These are phyloP conservation scores for Albatrellus ellisii DNA, from an alignment of 768 basidiomycete genomes.

Conservation along the genomic window DNA sequence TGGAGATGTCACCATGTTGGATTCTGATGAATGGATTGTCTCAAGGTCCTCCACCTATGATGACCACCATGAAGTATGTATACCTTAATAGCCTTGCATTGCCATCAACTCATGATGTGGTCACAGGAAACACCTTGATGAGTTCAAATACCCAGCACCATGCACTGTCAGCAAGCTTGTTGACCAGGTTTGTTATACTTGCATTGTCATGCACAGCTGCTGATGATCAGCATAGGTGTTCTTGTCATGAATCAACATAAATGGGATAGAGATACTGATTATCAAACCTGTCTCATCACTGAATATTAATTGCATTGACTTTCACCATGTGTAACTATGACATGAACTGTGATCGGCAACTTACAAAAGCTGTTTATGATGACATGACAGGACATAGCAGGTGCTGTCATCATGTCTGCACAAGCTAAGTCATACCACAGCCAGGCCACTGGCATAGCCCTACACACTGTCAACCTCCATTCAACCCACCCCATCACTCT, in stretches of 20 bases:
- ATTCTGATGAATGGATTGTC: not conserved
- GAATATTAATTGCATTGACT: too few relatives aligned
- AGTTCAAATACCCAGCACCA: slow-evolving; percentile 79
- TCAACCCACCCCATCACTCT: slow-evolving; percentile 38
- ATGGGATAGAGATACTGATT: too few relatives aligned
- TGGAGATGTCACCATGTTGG: not conserved
- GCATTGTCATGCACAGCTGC: too few relatives aligned
- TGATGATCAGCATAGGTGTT: too few relatives aligned
- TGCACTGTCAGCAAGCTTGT: slow-evolving; percentile 86
- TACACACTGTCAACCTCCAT: slow-evolving; percentile 42
- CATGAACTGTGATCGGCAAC: too few relatives aligned
- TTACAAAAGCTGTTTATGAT: too few relatives aligned
- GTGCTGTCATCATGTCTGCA: too few relatives aligned
- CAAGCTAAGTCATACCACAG: slow-evolving; percentile 29
- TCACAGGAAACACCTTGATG: slow-evolving; percentile 80
- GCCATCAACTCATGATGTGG: slow-evolving; percentile 8
- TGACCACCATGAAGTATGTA: slow-evolving; percentile 63
- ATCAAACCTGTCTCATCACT: too few relatives aligned
- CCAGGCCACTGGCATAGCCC: slow-evolving; percentile 34
- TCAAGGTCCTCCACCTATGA: slow-evolving; percentile 64
- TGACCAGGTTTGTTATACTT: slow-evolving; percentile 51
- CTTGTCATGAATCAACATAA: too few relatives aligned
- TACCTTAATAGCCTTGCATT: not conserved
- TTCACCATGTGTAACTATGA: too few relatives aligned
- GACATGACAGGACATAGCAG: too few relatives aligned